Conservation (phyloP, 2,329 filamentous ascomycete species). For the Tolypocladium tropicale region DNA sequence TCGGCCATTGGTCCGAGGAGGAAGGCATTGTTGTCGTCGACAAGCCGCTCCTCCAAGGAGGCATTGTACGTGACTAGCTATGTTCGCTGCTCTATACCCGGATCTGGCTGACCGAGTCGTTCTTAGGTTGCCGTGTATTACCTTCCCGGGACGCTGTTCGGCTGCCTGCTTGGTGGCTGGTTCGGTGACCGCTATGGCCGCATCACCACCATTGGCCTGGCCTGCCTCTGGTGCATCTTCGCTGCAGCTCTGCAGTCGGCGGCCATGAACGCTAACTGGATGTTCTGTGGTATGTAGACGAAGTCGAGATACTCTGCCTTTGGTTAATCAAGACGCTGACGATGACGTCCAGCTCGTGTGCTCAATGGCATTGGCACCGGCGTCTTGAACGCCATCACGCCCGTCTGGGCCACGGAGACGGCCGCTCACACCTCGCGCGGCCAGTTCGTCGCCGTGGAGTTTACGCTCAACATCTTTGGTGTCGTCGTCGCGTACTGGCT, state of each 20-base stretch:
- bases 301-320: background rate
- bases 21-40: slow-evolving; percentile 44
- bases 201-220: slow-evolving; percentile 52
- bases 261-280: slow-evolving; percentile 57
- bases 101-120: background rate
- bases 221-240: slow-evolving; percentile 44
- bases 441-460: slow-evolving; percentile 60
- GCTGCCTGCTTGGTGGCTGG: slow-evolving; percentile 52
- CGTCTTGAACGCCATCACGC: slow-evolving; percentile 59
- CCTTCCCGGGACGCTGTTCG: slow-evolving; percentile 45
- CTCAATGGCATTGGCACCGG: slow-evolving; percentile 57
- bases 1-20: slow-evolving; percentile 46
- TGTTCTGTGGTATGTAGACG: slow-evolving; percentile 48
- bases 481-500: slow-evolving; percentile 52
- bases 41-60: slow-evolving; percentile 27
- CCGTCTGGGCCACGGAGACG: slow-evolving; percentile 62
- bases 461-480: slow-evolving; percentile 63
- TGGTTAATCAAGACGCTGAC: background rate
- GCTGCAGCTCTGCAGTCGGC: slow-evolving; percentile 56
- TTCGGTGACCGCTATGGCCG: slow-evolving; percentile 52
- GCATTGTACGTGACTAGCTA: slow-evolving; percentile 17
- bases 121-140: slow-evolving; percentile 27
- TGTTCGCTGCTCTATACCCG: background rate
- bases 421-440: slow-evolving; percentile 58
- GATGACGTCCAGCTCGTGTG: slow-evolving; percentile 10